Conservation (phyloP, 257 asterid species). For the Verbascum thapsus region DNA sequence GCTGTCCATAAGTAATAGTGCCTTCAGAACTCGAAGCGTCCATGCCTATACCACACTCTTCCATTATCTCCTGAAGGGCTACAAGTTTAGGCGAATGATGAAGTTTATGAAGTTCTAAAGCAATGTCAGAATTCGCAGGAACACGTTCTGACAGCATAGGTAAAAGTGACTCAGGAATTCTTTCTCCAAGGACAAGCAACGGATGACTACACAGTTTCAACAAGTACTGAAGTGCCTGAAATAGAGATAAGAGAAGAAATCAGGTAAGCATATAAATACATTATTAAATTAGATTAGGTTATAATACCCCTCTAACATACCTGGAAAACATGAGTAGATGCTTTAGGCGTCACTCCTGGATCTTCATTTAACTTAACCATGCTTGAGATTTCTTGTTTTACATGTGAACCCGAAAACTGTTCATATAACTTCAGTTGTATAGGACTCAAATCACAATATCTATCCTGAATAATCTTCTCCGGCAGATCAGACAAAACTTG, state of each 20-base stretch:
- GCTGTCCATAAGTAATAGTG: conserved; percentile 75
- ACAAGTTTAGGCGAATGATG: conserved; percentile 96
- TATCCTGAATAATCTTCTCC: conserved; percentile 95
- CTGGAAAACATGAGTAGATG: conserved; percentile 98
- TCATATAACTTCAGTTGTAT: conserved; percentile 87
- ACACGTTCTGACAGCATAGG: conserved; percentile 71
- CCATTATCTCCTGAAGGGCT: conserved; percentile 97
- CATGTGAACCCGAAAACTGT: conserved; percentile 95
- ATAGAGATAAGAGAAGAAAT: conserved; percentile 29
- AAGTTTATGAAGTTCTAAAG: conserved; percentile 80
- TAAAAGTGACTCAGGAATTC: conserved; percentile 70
- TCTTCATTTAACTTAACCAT: conserved; percentile 81
- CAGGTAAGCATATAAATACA: conserved; percentile 23
- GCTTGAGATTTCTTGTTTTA: conserved; percentile 76
- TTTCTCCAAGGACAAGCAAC: conserved; percentile 81
- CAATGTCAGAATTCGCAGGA: conserved; percentile 63
- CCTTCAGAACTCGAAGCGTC: conserved; percentile 85
- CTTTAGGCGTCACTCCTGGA: conserved; percentile 70
- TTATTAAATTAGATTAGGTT: neutral
- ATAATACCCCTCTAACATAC: conserved; percentile 38
- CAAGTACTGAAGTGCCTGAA: conserved; percentile 96
- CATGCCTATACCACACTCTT: conserved; percentile 98
- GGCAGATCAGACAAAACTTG: conserved; percentile 98
- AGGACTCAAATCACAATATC: conserved; percentile 97
- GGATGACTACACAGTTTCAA: conserved; percentile 99